Base-by-base conservation (phyloP, 768 basidiomycete species). In the Phaeotremella fagi region DNA sequence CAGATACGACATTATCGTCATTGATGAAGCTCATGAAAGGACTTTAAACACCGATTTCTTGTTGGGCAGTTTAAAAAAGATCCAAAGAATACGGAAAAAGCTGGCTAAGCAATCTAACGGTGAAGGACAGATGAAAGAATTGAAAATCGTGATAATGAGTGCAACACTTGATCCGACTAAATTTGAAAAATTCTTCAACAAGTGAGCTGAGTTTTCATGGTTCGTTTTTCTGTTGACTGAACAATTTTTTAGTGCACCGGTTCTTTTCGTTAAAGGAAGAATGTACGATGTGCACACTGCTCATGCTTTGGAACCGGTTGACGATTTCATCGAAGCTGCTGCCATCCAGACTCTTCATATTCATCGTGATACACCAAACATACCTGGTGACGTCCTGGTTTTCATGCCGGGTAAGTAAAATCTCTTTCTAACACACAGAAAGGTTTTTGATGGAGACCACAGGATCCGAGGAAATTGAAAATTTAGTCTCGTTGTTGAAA, bases 381-480 rank as follows among this genome's bases (percentile, higher is more conserved):
- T 45, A 3, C 57, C 59, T 6, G 95, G 95, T 7, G 91, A 95
- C 68, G 84, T 98, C 15, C 80, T 99, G 23, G 85, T 98, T 56
- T 98, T 98, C 76, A 80, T 99, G 37, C 90, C 92, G 60, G 89
- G 87, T 85, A 50, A 45, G 73, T 61, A 47, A 48, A 14, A 23
- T 37, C 25, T 20, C 31, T 33, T 1, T 24, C 43, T 50, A 45
- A 25, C 22, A n/a, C 1, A 28, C 37, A 22, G 16, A 20, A 15
- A 27, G 27, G 7, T 50, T n/a, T 38, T 56, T 12, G 49, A 37
- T 22, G 20, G 18, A 33, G 33, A 29, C 22, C 24, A n/a, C 57
- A 86, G 90, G 94, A 4, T 92, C 97, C 70, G 95, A 98, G 65
- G 94, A 99, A 61, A 99, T 99, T 55, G 94, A 98, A 70, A 83